Base-by-base conservation (phyloP, 371 early-diverging fungal species). In the Mortierella sp. region DNA sequence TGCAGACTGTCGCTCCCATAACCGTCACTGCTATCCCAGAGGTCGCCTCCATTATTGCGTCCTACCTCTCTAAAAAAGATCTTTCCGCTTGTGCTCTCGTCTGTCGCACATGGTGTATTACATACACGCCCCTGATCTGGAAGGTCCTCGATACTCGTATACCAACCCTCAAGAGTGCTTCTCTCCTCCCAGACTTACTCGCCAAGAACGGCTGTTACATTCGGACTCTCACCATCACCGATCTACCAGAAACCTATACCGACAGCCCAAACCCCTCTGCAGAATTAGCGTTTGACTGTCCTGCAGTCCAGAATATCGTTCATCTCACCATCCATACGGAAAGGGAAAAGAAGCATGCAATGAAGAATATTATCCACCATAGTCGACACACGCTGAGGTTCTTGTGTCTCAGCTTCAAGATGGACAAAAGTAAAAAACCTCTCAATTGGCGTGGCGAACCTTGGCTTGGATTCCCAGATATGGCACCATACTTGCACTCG, bases 51-150 rank as follows among this genome's bases (percentile, higher is more conserved):
- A 28, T 73, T 6, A 63, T 78, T 10, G 67, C 62, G 14, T 20
- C 6, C 28, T 1, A 73, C 39, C 73, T 78, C 54, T 26, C 32
- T 65, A 77, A 73, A n/a, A 16, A 11, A 8, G 78, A 73, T 9
- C 2, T 73, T 4, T 55, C 70, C 40, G 18, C 62, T n/a, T 73
- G 70, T 45, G 32, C 65, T 26, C 63, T 68, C 18, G 78, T 78
- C 66, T 69, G 66, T 49, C 61, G n/a, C 1, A 32, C 67, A 14
- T 78, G 78, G 78, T 62, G 18, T 18, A 45, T 32, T 1, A 45
- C 47, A 18, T 78, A 59, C n/a, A 55, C 66, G 0, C 70, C 78
- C 0, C 45, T 62, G 4, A 66, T 78, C 39, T 78, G 78, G 78
- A 49, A 55, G 20, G 16, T 10, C 16, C 57, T 77, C 60, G 2